These are phyloP conservation scores for Brassica cretica DNA, from an alignment of 345 rosid species.

Conservation along the genomic window DNA sequence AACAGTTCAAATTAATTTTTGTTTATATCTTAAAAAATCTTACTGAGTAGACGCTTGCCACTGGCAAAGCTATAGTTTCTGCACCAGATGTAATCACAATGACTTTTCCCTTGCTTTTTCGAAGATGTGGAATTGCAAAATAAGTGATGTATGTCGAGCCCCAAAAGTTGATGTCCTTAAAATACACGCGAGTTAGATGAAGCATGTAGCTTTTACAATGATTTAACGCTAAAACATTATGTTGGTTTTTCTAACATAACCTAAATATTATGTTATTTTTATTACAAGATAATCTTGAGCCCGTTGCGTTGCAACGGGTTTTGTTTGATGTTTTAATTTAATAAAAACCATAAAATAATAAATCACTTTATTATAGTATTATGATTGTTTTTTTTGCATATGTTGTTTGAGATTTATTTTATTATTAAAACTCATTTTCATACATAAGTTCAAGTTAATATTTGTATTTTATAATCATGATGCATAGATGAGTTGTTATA, in stretches of 20 bases:
- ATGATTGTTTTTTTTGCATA: no score
- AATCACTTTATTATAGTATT: no score
- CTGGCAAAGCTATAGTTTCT: constrained; percentile 39
- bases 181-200: background rate
- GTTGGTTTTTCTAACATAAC: background rate
- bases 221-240: background rate
- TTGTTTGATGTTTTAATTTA: no score
- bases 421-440: no score
- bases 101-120: constrained; percentile 50
- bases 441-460: no score
- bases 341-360: no score
- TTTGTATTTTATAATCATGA: no score
- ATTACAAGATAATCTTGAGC: no score
- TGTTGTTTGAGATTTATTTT: no score
- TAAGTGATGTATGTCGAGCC: constrained; percentile 47
- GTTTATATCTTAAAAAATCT: background rate
- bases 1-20: background rate
- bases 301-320: no score
- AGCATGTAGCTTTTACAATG: background rate
- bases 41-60: constrained; percentile 42
- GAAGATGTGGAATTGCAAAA: constrained; percentile 52
- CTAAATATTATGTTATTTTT: background rate
- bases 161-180: constrained; percentile 54
- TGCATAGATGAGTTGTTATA: no score
- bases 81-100: constrained; percentile 36